Percentiles rank a stretch among this genome's conserved stretches.
Evolutionary conservation across 495 filamentous ascomycete species (phyloP).

Genomic region (Penicillium subrubescens): DNA sequence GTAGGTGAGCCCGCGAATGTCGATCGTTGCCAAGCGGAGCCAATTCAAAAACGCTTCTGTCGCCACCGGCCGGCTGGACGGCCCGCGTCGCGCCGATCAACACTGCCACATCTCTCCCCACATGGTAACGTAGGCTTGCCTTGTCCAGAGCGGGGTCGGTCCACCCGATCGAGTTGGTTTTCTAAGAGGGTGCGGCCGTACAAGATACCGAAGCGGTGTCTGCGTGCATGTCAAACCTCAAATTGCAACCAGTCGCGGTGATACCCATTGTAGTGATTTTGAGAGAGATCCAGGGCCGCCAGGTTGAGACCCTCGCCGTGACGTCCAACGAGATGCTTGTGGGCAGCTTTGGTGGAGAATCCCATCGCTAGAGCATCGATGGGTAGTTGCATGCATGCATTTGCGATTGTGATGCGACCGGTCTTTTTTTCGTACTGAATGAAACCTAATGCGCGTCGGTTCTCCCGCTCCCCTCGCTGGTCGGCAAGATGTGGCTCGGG

Average conservation of each 20-base stretch:
- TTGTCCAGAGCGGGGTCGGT: conserved; percentile 6
- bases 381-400: conserved; percentile 12
- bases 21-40: background rate
- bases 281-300: conserved; percentile 25
- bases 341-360: conserved; percentile 3
- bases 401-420: conserved; percentile 12
- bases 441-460: conserved; percentile 5
- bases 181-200: background rate
- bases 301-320: conserved; percentile 36
- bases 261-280: conserved; percentile 22
- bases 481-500: background rate
- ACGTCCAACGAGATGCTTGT: conserved; percentile 15
- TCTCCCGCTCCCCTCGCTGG: background rate
- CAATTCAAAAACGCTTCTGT: background rate
- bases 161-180: background rate
- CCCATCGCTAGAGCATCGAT: conserved; percentile 11
- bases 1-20: background rate
- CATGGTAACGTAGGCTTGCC: conserved; percentile 8
- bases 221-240: conserved; percentile 18
- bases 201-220: conserved; percentile 3
- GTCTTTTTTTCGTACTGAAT: conserved; percentile 18
- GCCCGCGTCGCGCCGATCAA: conserved; percentile 15
- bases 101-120: conserved; percentile 26
- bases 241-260: conserved; percentile 19
- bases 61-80: conserved; percentile 7